Evolutionary conservation across 768 basidiomycete genomes (phyloP), one percentile per base, ranked within the genome.

Genomic region (Postia placenta): DNA sequence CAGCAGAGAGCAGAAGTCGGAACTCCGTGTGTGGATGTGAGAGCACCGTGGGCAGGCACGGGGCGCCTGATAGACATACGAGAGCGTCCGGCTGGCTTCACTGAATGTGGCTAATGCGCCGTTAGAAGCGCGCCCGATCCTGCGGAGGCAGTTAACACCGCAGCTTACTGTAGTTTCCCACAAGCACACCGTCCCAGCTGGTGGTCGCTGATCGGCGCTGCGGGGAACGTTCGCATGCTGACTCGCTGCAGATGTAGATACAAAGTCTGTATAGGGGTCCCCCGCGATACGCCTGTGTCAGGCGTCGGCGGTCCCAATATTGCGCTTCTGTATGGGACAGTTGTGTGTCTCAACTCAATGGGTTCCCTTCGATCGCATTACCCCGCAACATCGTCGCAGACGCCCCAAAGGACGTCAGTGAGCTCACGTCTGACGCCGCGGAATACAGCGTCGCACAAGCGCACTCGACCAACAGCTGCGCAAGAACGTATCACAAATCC

Each of bases 101-200:
- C 9, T 7, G 15, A 33, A 33, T 33, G 30, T 33, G 30, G 30
- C 30, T 33, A 33, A 15, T n/a, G 45, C 45, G 45, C 45, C n/a
- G 30, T 36, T 45, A 45, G 45, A 45, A 39, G 33, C 11, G 26
- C 30, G 45, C 20, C 33, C 3, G 7, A 39, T n/a, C 19, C 15
- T 20, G 45, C 45, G 45, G 45, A 19, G n/a, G 19, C 45, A 35
- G 45, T 45, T 35, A 45, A 35, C 45, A 24, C 45, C 45, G 45
- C 45, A 45, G 28, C 45, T 45, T 45, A 45, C 45, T 36, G 25
- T 24, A 11, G 36, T 20, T 20, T 45, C 45, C 23, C 45, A 45
- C 45, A 45, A 28, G 45, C 20, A 35, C n/a, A 11, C n/a, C 25
- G 11, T 15, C 5, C 25, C 24, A 5, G 24, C 43, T 22, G 27